These are phyloP conservation scores for Aureobasidium uvarum DNA, from an alignment of 2,329 filamentous ascomycete species.

Conservation along the genomic window DNA sequence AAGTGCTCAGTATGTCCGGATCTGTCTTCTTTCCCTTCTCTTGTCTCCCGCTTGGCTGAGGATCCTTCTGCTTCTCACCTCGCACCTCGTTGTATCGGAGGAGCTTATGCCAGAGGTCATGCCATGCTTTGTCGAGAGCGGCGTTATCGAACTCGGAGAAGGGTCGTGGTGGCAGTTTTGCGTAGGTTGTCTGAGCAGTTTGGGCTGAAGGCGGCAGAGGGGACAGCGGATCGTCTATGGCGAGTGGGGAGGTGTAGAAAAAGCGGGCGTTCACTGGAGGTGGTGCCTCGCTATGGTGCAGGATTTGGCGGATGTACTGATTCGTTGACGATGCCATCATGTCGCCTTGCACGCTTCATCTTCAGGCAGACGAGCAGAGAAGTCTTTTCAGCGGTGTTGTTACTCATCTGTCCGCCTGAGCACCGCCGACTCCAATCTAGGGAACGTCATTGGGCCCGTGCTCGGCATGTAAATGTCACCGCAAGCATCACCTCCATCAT, in stretches of 20 bases:
- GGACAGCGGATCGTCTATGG: constrained; percentile 43
- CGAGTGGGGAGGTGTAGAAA: constrained; percentile 41
- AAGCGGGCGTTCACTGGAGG: constrained; percentile 40
- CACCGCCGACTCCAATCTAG: not conserved
- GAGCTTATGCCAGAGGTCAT: constrained; percentile 38
- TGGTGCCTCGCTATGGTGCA: constrained; percentile 41
- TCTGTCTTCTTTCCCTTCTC: constrained; percentile 23
- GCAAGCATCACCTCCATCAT: not conserved
- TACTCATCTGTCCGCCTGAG: constrained; percentile 22
- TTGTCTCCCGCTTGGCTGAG: not conserved
- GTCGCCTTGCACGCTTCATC: constrained; percentile 14
- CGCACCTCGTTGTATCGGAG: constrained; percentile 38
- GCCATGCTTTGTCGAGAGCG: constrained; percentile 41
- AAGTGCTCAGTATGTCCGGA: not conserved
- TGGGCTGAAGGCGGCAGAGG: constrained; percentile 38
- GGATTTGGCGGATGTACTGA: constrained; percentile 47
- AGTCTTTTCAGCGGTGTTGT: not conserved
- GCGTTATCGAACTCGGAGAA: constrained; percentile 42
- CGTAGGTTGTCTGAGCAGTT: constrained; percentile 29
- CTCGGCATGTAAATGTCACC: constrained; percentile 15
- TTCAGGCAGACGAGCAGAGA: not conserved
- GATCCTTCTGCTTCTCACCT: constrained; percentile 35
- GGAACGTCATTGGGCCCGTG: constrained; percentile 16
- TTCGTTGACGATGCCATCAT: constrained; percentile 35
- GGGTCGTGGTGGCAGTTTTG: constrained; percentile 38